Base-by-base conservation (phyloP, 371 early-diverging fungal species). In the Mucor circinelloides region DNA sequence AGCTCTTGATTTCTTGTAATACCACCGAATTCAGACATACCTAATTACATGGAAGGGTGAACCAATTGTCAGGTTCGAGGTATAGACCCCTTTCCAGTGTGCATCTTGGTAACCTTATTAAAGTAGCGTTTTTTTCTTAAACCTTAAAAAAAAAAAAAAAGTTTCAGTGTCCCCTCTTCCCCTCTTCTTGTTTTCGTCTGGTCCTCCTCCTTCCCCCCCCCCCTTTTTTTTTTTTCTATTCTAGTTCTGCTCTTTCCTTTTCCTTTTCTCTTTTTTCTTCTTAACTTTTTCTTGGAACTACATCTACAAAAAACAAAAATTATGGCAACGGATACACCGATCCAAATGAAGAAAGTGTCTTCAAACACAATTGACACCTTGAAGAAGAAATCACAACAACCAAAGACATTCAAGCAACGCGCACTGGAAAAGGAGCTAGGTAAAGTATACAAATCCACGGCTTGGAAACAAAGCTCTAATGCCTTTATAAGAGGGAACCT, bases 391-490 rank as follows among this genome's bases (percentile, higher is more conserved):
- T 52, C 23, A 61, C 61, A 61, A 61, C 58, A 69, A 30, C 34
- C 40, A 60, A 64, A n/a, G 23, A 52, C 54, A 2, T 64, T 64
- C 3, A 64, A 64, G 31, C 60, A 63, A 69, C 64, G 60, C 60
- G 64, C 52, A 54, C 25, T 64, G 25, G 55, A 69, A 46, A 40
- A 59, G 17, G 69, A 69, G 52, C 59, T 63, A 13, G 69, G 69
- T 69, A 69, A 59, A 54, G 23, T 28, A 60, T 17, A 58, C 12
- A 31, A 9, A 40, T 48, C 2, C 23, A 48, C 23, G 23, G 27
- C 52, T 5, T 15, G 2, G 5, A 27, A 13, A 52, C 27, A 12
- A 15, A 27, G 3, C 52, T 46, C 19, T 46, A 46, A 46, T 1
- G 19, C 21, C 8, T 46, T 46, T 10, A 9, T 7, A 52, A 69